Base-by-base conservation (phyloP, 2,329 filamentous ascomycete species). In the Clarireedia homoeocarpa region DNA sequence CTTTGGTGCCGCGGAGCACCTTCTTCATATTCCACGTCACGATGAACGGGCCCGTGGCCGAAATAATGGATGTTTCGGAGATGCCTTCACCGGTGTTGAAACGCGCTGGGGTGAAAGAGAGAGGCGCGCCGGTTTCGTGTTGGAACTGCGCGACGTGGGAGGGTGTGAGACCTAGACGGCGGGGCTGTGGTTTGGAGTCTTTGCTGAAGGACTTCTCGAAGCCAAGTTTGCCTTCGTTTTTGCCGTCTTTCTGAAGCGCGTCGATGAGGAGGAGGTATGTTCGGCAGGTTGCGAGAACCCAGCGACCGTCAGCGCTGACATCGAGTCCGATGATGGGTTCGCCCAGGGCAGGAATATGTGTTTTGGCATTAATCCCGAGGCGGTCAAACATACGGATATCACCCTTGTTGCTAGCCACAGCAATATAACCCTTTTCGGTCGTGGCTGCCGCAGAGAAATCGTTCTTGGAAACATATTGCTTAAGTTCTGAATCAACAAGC, bases 321-420 rank as follows among this genome's bases (percentile, higher is more conserved):
- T 99, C 94, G 60, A 99, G 82, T 58, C 94, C 94, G 62, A 95
- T 87, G 66, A 99, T 97, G 3, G 91, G 84, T 68, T 99, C 94
- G 63, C 94, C 94, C 14, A 99, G 83, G 5, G 94, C 94, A 3
- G 94, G 94, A 56, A 99, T 91, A 61, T 95, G 89, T 0, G 94
- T 97, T 79, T 99, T 99, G 40, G 94, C 94, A 64, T 96, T 95
- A 74, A 97, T 95, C 14, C 94, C 94, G 2, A 99, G 82, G 17
- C 91, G 88, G 70, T 99, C 94, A 67, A 99, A 99, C 65, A 99
- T 83, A 54, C 94, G 89, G 60, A 99, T 91, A 64, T 99, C 94
- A 65, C 94, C 94, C 77, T 99, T 99, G 75, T 95, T 95, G 53
- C 91, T 96, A 0, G 94, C 92, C 6, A 99, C 91, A 4, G 94